A percentile compares a stretch with the other conserved stretches of the same genome.
phyloP scores from a whole-genome alignment of 1,284 basidiomycete genomes.

The Lentinula novae-zelandiae region DNA sequence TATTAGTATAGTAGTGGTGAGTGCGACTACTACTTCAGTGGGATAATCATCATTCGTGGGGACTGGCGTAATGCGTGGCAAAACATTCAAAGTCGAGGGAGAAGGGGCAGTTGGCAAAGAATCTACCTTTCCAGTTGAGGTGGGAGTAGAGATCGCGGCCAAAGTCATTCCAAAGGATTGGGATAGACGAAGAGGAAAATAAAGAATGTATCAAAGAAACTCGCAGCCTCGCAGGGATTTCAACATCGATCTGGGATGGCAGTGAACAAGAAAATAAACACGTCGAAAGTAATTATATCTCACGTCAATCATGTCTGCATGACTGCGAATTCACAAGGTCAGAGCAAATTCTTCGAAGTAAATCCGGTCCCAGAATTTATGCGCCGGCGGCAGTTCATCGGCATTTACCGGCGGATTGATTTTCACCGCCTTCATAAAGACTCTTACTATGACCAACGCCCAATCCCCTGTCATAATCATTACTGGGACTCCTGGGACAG shows the following conservation, averaged over 20 bases:
- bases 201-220: neutral
- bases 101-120: neutral
- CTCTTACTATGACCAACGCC: neutral
- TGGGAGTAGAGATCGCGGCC: neutral
- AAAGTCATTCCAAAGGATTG: neutral
- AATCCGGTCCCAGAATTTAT: neutral
- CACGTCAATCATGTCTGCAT: slow-evolving; percentile 6
- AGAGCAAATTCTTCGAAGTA: neutral
- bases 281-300: neutral
- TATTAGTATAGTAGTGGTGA: slow-evolving; percentile 48
- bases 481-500: slow-evolving; percentile 86
- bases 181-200: neutral
- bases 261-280: neutral
- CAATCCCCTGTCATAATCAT: slow-evolving; percentile 83
- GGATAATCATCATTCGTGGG: slow-evolving; percentile 26
- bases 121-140: neutral
- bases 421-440: too few relatives aligned
- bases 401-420: neutral
- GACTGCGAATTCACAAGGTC: neutral
- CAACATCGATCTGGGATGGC: neutral
- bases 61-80: slow-evolving; percentile 27
- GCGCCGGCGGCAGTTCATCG: neutral
- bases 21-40: slow-evolving; percentile 42
- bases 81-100: slow-evolving; percentile 17
- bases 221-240: slow-evolving; percentile 6